Conservation (phyloP, 1,284 basidiomycete species). For the Gymnopus androsaceus region DNA sequence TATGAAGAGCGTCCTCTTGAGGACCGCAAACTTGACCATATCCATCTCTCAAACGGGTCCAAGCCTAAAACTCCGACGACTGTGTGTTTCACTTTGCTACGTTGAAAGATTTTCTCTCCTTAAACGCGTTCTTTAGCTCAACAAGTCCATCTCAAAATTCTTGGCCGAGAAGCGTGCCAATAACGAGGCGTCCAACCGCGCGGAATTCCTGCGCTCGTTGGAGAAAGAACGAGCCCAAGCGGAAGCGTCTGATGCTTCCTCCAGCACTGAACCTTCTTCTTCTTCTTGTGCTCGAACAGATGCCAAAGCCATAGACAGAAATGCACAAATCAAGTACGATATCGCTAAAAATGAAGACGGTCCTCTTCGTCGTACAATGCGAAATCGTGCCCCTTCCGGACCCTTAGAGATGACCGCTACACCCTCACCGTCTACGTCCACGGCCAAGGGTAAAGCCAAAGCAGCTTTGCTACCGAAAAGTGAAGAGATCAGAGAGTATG, state of each 20-base stretch:
- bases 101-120: neutral
- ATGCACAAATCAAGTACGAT: constrained; percentile 80
- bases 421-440: constrained; percentile 2
- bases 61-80: constrained; percentile 55
- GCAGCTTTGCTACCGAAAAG: neutral
- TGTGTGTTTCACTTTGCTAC: constrained; percentile 39
- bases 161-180: constrained; percentile 67
- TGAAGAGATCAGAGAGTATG: constrained; percentile 20
- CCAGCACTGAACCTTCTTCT: constrained; percentile 23
- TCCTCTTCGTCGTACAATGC: constrained; percentile 63
- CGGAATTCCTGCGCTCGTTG: constrained; percentile 66
- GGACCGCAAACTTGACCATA: constrained; percentile 65
- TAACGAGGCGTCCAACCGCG: constrained; percentile 72
- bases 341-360: constrained; percentile 79
- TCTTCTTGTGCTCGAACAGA: constrained; percentile 72
- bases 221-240: constrained; percentile 53
- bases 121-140: constrained; percentile 46
- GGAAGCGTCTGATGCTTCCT: constrained; percentile 27
- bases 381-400: constrained; percentile 14
- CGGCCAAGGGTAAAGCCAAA: constrained; percentile 24
- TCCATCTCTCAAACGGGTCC: constrained; percentile 46
- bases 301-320: constrained; percentile 67
- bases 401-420: neutral
- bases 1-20: constrained; percentile 43
- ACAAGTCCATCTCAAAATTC: constrained; percentile 67